A percentile compares a stretch with the other conserved stretches of the same genome.
phyloP scores from a whole-genome alignment of 2,329 filamentous ascomycete species.

The Emmonsia crescens region DNA sequence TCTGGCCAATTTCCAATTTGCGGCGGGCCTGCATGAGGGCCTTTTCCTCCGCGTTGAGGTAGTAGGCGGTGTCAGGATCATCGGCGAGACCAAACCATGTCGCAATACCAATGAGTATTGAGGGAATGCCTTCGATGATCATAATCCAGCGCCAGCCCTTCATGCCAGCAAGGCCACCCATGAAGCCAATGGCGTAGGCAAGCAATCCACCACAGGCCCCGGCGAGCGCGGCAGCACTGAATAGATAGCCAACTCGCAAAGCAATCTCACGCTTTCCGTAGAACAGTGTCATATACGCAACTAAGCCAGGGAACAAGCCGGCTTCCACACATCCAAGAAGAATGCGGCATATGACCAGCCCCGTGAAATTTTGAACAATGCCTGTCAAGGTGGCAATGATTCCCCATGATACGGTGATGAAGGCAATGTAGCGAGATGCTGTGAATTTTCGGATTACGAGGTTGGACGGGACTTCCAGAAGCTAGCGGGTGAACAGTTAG shows the following conservation, averaged over 20 bases:
- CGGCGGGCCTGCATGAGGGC: conserved; percentile 44
- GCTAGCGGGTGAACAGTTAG: conserved; percentile 15
- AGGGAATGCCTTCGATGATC: conserved; percentile 46
- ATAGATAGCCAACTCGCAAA: conserved; percentile 61
- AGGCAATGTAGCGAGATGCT: conserved; percentile 47
- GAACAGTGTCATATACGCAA: conserved; percentile 64
- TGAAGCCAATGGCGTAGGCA: conserved; percentile 61
- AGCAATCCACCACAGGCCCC: conserved; percentile 63
- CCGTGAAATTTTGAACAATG: conserved; percentile 53
- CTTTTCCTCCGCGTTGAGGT: conserved; percentile 49
- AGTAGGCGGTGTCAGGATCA: conserved; percentile 53
- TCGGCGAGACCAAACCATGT: conserved; percentile 54
- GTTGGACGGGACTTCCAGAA: conserved; percentile 56
- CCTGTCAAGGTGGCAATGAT: conserved; percentile 45
- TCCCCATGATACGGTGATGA: conserved; percentile 51
- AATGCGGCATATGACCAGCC: conserved; percentile 57
- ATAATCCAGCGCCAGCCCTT: conserved; percentile 65
- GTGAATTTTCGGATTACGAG: conserved; percentile 53
- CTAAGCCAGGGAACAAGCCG: conserved; percentile 56
- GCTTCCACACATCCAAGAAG: conserved; percentile 60
- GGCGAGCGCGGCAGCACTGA: conserved; percentile 53
- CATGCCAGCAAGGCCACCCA: conserved; percentile 56
- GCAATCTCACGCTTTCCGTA: conserved; percentile 65
- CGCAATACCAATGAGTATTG: conserved; percentile 45
- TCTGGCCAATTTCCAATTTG: conserved; percentile 41